Evolutionary conservation across 768 basidiomycete species (phyloP).

Genomic region (Dioszegia crocea): DNA sequence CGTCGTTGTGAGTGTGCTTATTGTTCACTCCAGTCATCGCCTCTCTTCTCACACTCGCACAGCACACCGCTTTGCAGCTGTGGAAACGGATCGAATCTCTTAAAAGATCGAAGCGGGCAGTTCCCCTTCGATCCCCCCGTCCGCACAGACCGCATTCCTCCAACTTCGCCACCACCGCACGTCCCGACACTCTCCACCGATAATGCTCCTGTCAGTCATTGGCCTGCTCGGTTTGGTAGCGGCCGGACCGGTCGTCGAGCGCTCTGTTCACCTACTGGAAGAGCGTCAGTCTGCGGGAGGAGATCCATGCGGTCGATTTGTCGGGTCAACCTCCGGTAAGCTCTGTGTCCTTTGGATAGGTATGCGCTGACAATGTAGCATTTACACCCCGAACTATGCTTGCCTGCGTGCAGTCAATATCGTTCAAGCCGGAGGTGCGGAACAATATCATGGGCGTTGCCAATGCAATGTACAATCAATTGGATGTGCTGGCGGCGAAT

Average conservation of each 20-base stretch:
- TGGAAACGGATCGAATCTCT: too few species aligned
- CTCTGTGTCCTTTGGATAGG: neutral
- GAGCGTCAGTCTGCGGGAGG: neutral
- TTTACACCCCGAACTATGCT: slow-evolving; percentile 6
- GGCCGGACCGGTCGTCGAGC: neutral
- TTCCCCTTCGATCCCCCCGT: too few species aligned
- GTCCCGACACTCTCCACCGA: neutral
- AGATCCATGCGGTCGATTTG: slow-evolving; percentile 4
- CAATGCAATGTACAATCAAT: slow-evolving; percentile 11
- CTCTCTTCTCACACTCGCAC: too few species aligned
- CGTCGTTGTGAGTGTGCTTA: too few species aligned
- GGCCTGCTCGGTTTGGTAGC: neutral
- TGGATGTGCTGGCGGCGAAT: slow-evolving; percentile 18
- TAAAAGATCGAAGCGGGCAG: too few species aligned
- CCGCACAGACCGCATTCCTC: too few species aligned
- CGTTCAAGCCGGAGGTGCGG: slow-evolving; percentile 13
- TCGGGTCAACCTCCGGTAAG: slow-evolving; percentile 1
- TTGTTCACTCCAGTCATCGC: too few species aligned
- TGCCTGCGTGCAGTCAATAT: slow-evolving; percentile 14
- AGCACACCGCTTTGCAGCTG: too few species aligned
- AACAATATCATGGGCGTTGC: slow-evolving; percentile 18
- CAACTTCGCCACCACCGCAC: neutral
- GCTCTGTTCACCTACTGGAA: neutral
- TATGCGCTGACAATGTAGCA: neutral
- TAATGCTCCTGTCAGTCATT: neutral